Percentiles rank a stretch among this genome's conserved stretches.
These are phyloP conservation scores for Tetrahymena borealis DNA, from an alignment of 73 alveolate species.

Conservation along the genomic window DNA sequence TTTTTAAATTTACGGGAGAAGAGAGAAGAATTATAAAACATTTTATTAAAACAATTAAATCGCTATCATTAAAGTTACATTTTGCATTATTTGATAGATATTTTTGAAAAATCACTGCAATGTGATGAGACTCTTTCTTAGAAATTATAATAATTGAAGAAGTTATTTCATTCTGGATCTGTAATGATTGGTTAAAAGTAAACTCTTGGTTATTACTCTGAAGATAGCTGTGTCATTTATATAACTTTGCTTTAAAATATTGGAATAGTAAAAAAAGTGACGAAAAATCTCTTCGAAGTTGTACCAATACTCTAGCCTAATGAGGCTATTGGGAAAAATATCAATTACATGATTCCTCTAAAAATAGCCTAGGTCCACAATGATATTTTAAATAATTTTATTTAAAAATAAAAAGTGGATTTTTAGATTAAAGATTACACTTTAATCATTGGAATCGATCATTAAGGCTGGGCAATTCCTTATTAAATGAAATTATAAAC, in stretches of 20 bases:
- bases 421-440: not conserved
- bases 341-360: not conserved
- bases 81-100: not conserved
- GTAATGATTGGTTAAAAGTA: not conserved
- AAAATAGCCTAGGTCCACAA: not conserved
- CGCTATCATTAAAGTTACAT: not conserved
- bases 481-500: not conserved
- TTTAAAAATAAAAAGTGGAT: not conserved
- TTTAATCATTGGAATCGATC: not conserved
- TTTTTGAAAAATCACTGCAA: not conserved
- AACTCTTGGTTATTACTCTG: not conserved
- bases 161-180: not conserved
- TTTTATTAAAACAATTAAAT: not conserved
- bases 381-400: not conserved
- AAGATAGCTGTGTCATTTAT: not conserved
- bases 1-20: not conserved
- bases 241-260: not conserved
- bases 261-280: not conserved
- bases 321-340: not conserved
- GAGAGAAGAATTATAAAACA: not conserved
- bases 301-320: not conserved
- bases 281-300: not conserved
- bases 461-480: constrained; percentile 1
- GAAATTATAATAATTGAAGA: not conserved
- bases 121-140: not conserved